Base-by-base conservation (phyloP, 129 eudicot species). In the Saussurea involucrata region DNA sequence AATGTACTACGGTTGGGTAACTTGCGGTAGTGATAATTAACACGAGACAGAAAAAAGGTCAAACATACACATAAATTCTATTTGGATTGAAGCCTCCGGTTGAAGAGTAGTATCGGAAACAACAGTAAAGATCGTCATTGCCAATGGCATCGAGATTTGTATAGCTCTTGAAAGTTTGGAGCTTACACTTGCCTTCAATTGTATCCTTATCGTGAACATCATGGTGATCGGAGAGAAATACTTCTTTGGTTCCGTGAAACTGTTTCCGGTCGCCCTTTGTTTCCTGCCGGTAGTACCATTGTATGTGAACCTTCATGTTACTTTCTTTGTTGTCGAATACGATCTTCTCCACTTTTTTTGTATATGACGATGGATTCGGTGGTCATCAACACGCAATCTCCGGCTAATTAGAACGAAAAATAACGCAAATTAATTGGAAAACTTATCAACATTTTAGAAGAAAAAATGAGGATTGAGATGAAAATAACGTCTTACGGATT, bases 361-460 rank as follows among this genome's bases (percentile, higher is more conserved):
- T 82, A 40, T 89, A 92, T 6, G 89, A 72, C 13, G 91, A 85
- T 5, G 91, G 67, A 31, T 87, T 91, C 6, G 89, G 33, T 18
- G 92, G 84, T 71, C 91, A 92, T 87, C 84, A 87, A 76, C 80
- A 92, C 97, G 53, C 91, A 89, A 42, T 92, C 97, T 1, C 92
- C 96, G 57, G 88, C 97, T 89, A 78, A 32, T 44, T 34, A 9
- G 8, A 18, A 25, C 8, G 49, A 5, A 20, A 8, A 57, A 66
- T 37, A 25, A 71, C 33, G 18, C 11, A 12, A 20, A 31, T 8
- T 53, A 15, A 5, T 24, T 21, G 40, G 22, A 75, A 12, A 81
- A 24, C 6, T 69, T 7, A 53, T 75, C 6, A 31, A 29, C 2
- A 36, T 34, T 28, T 15, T 37, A 31, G 68, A 77, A 7, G 18